Evolutionary conservation across 2,329 filamentous ascomycete species (phyloP), one percentile per base, ranked within the genome.

Genomic region (Fusarium acutatum): DNA sequence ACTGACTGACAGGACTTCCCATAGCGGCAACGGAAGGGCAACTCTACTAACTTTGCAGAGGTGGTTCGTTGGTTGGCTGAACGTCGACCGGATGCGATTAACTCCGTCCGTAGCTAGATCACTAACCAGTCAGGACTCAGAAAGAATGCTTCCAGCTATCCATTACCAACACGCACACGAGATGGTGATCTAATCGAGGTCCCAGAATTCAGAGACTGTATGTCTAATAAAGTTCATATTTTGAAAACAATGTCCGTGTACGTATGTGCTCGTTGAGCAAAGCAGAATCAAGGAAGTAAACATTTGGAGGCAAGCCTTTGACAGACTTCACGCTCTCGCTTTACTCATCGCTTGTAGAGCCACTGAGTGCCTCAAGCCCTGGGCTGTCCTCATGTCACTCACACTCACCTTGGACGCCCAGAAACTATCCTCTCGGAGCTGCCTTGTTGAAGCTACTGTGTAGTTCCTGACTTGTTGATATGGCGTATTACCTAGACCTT

Each of bases 41-140:
- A 37, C 18, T 56, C 37, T 40, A 24, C 56, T 40, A 37, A 37
- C 47, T 40, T 53, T 53, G 34, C 50, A 18, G 34, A 37, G 30
- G 14, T 6, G 47, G 57, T 20, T 64, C 46, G 56, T 63, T 73
- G 64, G 62, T 62, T 74, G 60, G 73, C 57, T 67, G 54, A 67
- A 65, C 67, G 57, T 72, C 71, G 62, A 37, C 75, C 75, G 75
- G 75, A 77, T 77, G 75, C 68, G 61, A 77, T 74, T 38, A 57
- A 46, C 40, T 37, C 67, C 58, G 35, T 59, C 64, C 58, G 38
- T 64, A 53, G 46, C 56, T 49, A n/a, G 28, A 32, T 32, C 28
- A 32, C 28, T n/a, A 30, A 30, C 28, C 46, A 49, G 22, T 32
- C 22, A 32, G 28, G 18, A 49, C 28, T 46, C 43, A 22, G 43